These are phyloP conservation scores for Fusarium dimerum DNA, from an alignment of 2,329 filamentous ascomycete genomes.

Conservation along the genomic window DNA sequence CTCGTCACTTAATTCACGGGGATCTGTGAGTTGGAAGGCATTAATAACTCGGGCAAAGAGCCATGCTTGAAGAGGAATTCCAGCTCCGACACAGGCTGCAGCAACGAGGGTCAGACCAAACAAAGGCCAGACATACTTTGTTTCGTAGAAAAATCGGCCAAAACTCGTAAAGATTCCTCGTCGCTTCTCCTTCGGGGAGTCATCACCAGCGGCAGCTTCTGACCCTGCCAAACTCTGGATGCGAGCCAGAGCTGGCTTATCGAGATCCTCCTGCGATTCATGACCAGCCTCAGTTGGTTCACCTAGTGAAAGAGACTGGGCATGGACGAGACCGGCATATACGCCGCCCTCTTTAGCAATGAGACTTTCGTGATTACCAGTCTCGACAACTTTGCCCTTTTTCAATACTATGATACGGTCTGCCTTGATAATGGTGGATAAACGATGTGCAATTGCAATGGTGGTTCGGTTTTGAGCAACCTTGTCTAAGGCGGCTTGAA, in stretches of 20 bases:
- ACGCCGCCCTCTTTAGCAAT: constrained; percentile 60
- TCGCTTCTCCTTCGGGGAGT: constrained; percentile 33
- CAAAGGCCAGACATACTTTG: constrained; percentile 50
- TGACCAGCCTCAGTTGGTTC: constrained; percentile 40
- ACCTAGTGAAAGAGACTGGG: constrained; percentile 60
- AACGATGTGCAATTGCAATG: constrained; percentile 72
- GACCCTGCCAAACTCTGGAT: constrained; percentile 48
- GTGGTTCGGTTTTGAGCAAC: constrained; percentile 66
- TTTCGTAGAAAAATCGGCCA: constrained; percentile 58
- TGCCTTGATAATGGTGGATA: constrained; percentile 75
- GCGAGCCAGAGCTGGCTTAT: constrained; percentile 41
- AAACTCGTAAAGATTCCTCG: constrained; percentile 54
- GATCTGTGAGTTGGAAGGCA: constrained; percentile 45
- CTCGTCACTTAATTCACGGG: constrained; percentile 38
- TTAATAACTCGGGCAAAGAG: constrained; percentile 56
- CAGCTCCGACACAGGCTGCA: constrained; percentile 44
- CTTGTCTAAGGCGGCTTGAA: constrained; percentile 64
- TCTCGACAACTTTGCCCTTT: constrained; percentile 69
- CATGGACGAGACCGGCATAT: constrained; percentile 68
- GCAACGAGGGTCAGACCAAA: constrained; percentile 53
- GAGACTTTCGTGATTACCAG: constrained; percentile 74
- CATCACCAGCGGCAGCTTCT: constrained; percentile 28
- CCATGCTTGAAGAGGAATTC: constrained; percentile 53
- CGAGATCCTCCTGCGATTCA: constrained; percentile 42
- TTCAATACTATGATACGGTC: constrained; percentile 78